phyloP scores from a whole-genome alignment of 2,329 filamentous ascomycete species.

The Hypoxylon rubiginosum region DNA sequence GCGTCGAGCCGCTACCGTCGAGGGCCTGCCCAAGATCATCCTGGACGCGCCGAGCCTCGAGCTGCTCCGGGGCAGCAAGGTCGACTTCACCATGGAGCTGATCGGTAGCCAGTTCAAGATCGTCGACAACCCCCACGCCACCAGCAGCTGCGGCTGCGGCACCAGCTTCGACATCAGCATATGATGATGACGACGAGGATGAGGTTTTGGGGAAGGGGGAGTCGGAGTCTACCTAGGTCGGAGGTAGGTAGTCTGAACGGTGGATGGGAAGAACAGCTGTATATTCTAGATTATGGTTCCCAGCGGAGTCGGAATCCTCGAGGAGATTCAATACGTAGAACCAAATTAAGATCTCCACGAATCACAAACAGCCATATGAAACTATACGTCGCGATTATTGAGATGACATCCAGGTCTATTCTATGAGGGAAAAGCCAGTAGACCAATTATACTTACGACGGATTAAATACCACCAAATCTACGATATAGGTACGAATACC shows the following conservation, averaged over 20 bases:
- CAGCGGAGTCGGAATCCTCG: too few species aligned
- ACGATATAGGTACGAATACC: neutral
- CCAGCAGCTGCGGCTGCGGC: slow-evolving; percentile 95
- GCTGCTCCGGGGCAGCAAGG: slow-evolving; percentile 90
- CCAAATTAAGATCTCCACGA: slow-evolving; percentile 9
- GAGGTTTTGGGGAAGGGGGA: too few species aligned
- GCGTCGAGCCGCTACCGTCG: neutral
- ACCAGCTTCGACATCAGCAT: slow-evolving; percentile 96
- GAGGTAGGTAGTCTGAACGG: too few species aligned
- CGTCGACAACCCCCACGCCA: slow-evolving; percentile 89
- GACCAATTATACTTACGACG: neutral
- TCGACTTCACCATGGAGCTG: slow-evolving; percentile 96
- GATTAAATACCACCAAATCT: neutral
- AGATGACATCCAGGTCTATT: too few species aligned
- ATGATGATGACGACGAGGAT: slow-evolving; percentile 49
- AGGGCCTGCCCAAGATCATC: slow-evolving; percentile 77
- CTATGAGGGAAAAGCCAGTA: too few species aligned
- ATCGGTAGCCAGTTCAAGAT: slow-evolving; percentile 93
- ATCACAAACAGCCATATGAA: slow-evolving; percentile 19
- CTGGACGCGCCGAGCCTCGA: slow-evolving; percentile 91
- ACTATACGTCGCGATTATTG: neutral
- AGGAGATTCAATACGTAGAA: too few species aligned
- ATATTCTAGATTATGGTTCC: too few species aligned
- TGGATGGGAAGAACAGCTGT: too few species aligned
- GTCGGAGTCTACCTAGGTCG: too few species aligned